Conservation (phyloP, 768 basidiomycete genomes). For the Podaxis carcinomalis region DNA sequence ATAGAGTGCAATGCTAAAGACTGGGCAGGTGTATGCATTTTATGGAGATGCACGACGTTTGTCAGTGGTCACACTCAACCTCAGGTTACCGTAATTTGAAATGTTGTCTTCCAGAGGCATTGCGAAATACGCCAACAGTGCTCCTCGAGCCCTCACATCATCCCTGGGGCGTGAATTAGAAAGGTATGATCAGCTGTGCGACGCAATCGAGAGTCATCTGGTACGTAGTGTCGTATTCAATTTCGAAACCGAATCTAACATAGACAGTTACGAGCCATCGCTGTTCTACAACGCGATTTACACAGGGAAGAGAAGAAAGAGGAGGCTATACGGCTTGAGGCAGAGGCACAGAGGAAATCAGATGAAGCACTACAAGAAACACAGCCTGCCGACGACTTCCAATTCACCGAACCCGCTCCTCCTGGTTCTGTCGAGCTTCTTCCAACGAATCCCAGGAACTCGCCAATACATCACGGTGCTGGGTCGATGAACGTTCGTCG, state of each 20-base stretch:
- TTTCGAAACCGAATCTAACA: neutral
- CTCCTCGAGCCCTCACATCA: constrained; percentile 61
- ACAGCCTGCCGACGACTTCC: neutral
- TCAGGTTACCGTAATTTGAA: neutral
- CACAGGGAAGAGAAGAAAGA: constrained; percentile 46
- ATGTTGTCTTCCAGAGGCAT: constrained; percentile 41
- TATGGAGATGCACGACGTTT: constrained; percentile 61
- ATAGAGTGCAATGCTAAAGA: constrained; percentile 64
- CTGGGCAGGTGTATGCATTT: constrained; percentile 68
- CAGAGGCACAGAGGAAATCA: constrained; percentile 26
- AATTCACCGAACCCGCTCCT: constrained; percentile 5
- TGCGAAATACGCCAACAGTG: constrained; percentile 49
- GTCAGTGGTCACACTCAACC: constrained; percentile 35
- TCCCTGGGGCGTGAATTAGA: constrained; percentile 72
- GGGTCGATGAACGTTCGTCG: constrained; percentile 38
- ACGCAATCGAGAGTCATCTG: constrained; percentile 69
- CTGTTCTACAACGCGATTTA: constrained; percentile 68
- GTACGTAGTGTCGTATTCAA: constrained; percentile 32
- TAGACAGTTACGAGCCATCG: constrained; percentile 62
- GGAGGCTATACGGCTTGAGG: constrained; percentile 9
- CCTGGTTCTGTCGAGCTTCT: constrained; percentile 17
- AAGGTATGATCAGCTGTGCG: constrained; percentile 76
- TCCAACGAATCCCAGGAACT: constrained; percentile 21
- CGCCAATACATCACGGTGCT: constrained; percentile 29
- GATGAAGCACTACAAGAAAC: constrained; percentile 19